A percentile compares a stretch with the other conserved stretches of the same genome.
phyloP scores from a whole-genome alignment of 2,329 filamentous ascomycete species.

The Byssothecium circinans region DNA sequence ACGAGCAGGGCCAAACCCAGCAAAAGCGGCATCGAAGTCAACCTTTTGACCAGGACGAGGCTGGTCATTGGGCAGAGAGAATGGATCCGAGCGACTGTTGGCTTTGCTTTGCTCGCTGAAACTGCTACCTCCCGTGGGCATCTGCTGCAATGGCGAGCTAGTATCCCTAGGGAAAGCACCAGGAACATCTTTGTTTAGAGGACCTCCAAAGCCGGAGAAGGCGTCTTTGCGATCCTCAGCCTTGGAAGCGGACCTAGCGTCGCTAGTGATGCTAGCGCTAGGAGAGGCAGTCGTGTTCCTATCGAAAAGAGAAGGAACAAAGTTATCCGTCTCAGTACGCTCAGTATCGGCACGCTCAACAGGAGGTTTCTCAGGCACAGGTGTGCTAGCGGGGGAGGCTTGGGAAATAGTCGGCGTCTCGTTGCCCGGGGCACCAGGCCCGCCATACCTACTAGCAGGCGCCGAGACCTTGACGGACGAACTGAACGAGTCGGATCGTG shows the following conservation, averaged over 20 bases:
- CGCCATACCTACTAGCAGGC: slow-evolving; percentile 66
- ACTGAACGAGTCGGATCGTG: slow-evolving; percentile 66
- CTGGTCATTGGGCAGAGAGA: slow-evolving; percentile 36
- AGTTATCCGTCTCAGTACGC: slow-evolving; percentile 40
- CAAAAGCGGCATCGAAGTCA: slow-evolving; percentile 85
- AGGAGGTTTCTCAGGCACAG: slow-evolving; percentile 53
- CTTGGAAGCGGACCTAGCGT: slow-evolving; percentile 38
- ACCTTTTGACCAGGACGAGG: slow-evolving; percentile 60
- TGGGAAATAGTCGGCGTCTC: slow-evolving; percentile 50
- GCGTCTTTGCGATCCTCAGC: slow-evolving; percentile 45
- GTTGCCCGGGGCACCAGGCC: slow-evolving; percentile 51
- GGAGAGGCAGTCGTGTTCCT: slow-evolving; percentile 44
- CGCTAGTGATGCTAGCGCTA: slow-evolving; percentile 44
- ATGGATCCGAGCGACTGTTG: slow-evolving; percentile 46
- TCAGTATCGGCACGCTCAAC: slow-evolving; percentile 40
- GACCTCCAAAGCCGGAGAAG: slow-evolving; percentile 42
- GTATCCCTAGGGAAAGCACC: slow-evolving; percentile 52
- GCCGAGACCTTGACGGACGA: slow-evolving; percentile 79
- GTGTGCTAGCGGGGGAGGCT: slow-evolving; percentile 51
- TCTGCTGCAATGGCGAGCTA: slow-evolving; percentile 50
- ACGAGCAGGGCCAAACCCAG: slow-evolving; percentile 64
- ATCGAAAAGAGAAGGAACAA: slow-evolving; percentile 41
- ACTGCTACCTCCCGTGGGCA: slow-evolving; percentile 51
- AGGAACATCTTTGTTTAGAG: slow-evolving; percentile 43
- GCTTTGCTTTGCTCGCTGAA: slow-evolving; percentile 51